These are phyloP conservation scores for Cyberlindnera mycetangii DNA, from an alignment of 805 yeast genomes.

Conservation along the genomic window DNA sequence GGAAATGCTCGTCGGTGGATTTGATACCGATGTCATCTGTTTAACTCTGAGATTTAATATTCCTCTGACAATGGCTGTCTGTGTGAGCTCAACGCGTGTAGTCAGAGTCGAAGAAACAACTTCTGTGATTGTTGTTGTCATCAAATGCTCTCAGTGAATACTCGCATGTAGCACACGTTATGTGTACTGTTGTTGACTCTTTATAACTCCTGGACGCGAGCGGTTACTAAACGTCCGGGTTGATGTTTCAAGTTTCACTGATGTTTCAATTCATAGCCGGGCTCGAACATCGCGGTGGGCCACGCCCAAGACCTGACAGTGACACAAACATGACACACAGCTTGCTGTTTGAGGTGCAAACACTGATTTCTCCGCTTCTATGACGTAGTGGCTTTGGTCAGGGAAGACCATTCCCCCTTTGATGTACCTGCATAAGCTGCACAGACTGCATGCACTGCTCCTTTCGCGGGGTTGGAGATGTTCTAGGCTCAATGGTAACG, in stretches of 20 bases:
- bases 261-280: slow-evolving; percentile 4
- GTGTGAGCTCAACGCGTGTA: slow-evolving; percentile 5
- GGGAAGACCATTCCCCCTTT: neutral
- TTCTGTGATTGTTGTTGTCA: slow-evolving; percentile 15
- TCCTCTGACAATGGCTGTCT: slow-evolving; percentile 17
- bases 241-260: slow-evolving; percentile 10
- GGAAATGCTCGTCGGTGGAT: neutral
- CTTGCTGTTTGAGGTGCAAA: no score
- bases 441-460: no score
- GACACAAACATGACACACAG: neutral
- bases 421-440: neutral
- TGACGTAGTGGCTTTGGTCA: neutral
- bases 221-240: neutral
- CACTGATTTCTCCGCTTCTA: neutral
- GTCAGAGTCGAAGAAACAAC: slow-evolving; percentile 12
- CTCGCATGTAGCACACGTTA: no score
- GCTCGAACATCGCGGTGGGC: neutral
- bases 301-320: neutral
- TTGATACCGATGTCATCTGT: neutral
- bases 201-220: neutral
- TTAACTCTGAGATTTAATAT: slow-evolving; percentile 13
- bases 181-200: no score
- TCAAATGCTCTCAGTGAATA: slow-evolving; percentile 1
- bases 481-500: neutral
- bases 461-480: neutral